A percentile compares a stretch with the other conserved stretches of the same genome.
These are phyloP conservation scores for Pseudevernia furfuracea DNA, from an alignment of 495 filamentous ascomycete species.

Conservation along the genomic window DNA sequence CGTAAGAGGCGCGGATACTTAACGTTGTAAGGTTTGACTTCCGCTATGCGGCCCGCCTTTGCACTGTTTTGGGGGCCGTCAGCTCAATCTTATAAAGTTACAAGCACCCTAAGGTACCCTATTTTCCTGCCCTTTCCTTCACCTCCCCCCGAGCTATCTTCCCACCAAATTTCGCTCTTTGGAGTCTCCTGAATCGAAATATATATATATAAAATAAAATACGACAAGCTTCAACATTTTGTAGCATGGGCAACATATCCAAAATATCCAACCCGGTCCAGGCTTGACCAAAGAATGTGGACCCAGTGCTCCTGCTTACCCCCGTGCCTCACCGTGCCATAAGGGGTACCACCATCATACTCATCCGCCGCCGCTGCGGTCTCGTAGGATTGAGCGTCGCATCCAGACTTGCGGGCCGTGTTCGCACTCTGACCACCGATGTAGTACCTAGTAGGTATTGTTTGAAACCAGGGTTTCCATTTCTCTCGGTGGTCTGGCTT, in stretches of 20 bases:
- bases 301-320: not conserved
- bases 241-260: not conserved
- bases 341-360: not conserved
- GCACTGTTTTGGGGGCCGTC: not conserved
- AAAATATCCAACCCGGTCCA: not conserved
- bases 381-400: not conserved
- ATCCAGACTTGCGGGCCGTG: no score
- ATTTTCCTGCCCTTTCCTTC: no score
- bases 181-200: no score
- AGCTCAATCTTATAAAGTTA: not conserved
- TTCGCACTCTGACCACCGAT: no score
- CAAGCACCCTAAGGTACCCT: no score
- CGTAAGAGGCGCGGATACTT: not conserved
- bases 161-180: no score
- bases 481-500: no score
- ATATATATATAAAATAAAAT: no score
- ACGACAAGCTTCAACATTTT: not conserved
- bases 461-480: not conserved
- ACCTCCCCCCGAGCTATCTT: no score
- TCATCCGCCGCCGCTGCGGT: not conserved
- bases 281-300: not conserved
- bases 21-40: not conserved
- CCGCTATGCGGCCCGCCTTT: not conserved
- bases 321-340: slow-evolving; percentile 5
- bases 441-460: no score